phyloP scores from a whole-genome alignment of 2,329 filamentous ascomycete genomes.

The Ophioceras dolichostomum region DNA sequence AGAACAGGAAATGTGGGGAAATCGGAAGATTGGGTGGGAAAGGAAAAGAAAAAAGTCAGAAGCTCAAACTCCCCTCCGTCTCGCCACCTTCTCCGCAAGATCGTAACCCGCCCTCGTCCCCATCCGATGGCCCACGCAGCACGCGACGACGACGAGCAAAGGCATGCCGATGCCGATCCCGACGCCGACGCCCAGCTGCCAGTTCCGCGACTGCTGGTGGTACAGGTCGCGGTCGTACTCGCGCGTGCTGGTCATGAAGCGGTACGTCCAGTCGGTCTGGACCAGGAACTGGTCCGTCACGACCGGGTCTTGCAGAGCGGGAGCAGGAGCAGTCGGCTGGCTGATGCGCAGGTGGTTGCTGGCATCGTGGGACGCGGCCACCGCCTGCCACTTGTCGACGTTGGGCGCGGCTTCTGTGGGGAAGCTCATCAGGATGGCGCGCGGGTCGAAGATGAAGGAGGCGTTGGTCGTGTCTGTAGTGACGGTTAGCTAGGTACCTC shows the following conservation, averaged over 20 bases:
- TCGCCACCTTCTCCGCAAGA: slow-evolving; percentile 1
- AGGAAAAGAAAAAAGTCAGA: too few relatives aligned
- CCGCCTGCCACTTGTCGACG: background rate
- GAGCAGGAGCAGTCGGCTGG: background rate
- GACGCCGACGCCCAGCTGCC: slow-evolving; percentile 3
- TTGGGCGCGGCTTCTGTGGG: background rate
- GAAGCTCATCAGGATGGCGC: slow-evolving; percentile 1
- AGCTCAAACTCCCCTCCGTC: background rate
- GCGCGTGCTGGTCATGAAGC: slow-evolving; percentile 1
- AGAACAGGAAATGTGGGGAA: too few relatives aligned
- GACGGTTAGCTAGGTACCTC: too few relatives aligned
- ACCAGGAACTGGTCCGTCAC: slow-evolving; percentile 3
- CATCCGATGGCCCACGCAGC: slow-evolving; percentile 2
- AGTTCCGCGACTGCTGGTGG: slow-evolving; percentile 4
- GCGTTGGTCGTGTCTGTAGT: slow-evolving; percentile 2
- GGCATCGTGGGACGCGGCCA: slow-evolving; percentile 1
- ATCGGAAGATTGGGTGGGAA: too few relatives aligned
- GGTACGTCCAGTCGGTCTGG: slow-evolving; percentile 2
- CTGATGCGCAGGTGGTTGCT: slow-evolving; percentile 4
- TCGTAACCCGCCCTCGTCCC: slow-evolving; percentile 2
- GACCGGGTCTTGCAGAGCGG: background rate
- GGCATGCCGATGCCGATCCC: slow-evolving; percentile 3
- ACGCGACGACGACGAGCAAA: background rate
- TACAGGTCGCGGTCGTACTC: slow-evolving; percentile 1
- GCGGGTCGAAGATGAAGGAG: slow-evolving; percentile 2